Evolutionary conservation across 2,329 filamentous ascomycete species (phyloP).

Genomic region (Salinomyces thailandicus): DNA sequence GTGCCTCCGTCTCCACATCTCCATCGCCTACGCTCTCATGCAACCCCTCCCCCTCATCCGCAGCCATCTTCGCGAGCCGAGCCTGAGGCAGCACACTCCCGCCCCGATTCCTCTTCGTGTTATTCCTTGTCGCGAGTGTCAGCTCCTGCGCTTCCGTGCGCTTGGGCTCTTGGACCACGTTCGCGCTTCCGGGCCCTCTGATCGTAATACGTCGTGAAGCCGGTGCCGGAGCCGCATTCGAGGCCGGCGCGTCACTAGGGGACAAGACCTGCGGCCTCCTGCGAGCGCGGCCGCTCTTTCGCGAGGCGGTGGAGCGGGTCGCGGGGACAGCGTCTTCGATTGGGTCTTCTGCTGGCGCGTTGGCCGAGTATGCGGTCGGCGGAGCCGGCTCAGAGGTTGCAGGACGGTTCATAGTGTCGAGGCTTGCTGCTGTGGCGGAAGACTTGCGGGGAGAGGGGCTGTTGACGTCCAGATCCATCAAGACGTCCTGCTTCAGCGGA

Average conservation of each 20-base stretch:
- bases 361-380: neutral
- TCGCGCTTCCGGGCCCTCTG: constrained; percentile 23
- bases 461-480: constrained; percentile 39
- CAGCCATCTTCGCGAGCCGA: constrained; percentile 32
- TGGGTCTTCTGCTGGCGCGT: constrained; percentile 2
- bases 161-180: constrained; percentile 34
- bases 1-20: neutral
- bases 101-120: constrained; percentile 43
- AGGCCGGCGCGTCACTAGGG: neutral
- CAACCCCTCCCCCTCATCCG: constrained; percentile 5
- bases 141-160: constrained; percentile 41
- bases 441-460: constrained; percentile 30
- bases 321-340: constrained; percentile 1
- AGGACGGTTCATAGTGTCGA: neutral
- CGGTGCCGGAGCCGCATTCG: constrained; percentile 8
- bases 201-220: constrained; percentile 33
- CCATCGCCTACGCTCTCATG: constrained; percentile 13
- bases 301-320: constrained; percentile 1
- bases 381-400: neutral
- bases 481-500: constrained; percentile 26
- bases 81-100: constrained; percentile 34
- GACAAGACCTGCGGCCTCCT: constrained; percentile 13
- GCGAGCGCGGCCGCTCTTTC: constrained; percentile 14
- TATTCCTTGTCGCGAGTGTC: constrained; percentile 34
- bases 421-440: neutral